Evolutionary conservation across 2,329 filamentous ascomycete species (phyloP), one percentile per base, ranked within the genome.

Genomic region (Xylaria arbuscula): DNA sequence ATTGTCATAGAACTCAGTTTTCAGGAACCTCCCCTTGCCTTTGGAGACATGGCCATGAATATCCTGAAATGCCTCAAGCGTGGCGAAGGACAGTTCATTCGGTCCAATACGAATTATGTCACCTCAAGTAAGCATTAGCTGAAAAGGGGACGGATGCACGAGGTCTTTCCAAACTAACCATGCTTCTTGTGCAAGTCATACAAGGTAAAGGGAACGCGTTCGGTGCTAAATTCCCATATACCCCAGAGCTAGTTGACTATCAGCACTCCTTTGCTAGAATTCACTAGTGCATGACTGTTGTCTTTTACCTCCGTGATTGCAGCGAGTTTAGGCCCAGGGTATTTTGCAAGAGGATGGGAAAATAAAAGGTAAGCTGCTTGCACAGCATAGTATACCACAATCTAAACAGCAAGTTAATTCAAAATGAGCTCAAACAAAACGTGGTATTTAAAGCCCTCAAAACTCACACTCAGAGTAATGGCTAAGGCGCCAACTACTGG

Each of bases 21-120:
- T 67, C 53, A 70, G 17, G 62, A 72, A 57, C 34, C 60, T 62
- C 15, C 72, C 53, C 5, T 74, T 68, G 4, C 66, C 68, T 55
- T 68, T 71, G 15, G 63, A 48, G 58, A 72, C 72, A 66, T 78
- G 76, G n/a, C 78, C 78, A 68, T 80, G 78, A 55, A 82, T 79
- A 55, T 82, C 80, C 57, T 75, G 74, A 73, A 77, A 80, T 5
- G 80, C 78, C 19, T 76, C 72, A 7, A 76, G 57, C 77, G 79
- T 66, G 58, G 75, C 77, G 73, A 82, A 84, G 1, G 81, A 80
- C 17, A 85, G 74, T 67, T 84, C 80, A 54, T 81, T 76, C 0
- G 83, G 83, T 2, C 77, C 77, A 34, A 82, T 70, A 7, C 83
- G 81, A 15, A 85, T 80, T 1, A 85, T 76, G 19, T 71, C 70